Base-by-base conservation (phyloP, 345 rosid genomes). In the Hirschfeldia incana region DNA sequence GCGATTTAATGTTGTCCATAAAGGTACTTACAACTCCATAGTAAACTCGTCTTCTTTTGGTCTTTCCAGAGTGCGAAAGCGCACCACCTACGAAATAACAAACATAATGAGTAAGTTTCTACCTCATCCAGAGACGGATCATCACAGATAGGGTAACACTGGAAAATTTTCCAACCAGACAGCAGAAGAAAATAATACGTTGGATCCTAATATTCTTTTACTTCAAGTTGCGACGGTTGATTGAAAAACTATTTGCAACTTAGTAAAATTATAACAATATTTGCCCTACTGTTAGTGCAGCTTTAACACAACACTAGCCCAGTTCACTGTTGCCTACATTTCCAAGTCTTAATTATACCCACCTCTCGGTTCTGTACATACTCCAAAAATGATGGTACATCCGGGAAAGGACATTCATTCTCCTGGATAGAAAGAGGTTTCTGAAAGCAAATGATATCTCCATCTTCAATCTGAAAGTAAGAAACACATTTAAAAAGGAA, bases 351-450 rank as follows among this genome's bases (percentile, higher is more conserved):
- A 67, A 11, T 61, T 76, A 62, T 81, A 93, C 99, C 94, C 80
- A 93, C 99, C 94, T 93, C 98, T 28, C 98, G 97, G 81, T 93
- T 95, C 81, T 91, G 98, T 77, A 93, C 97, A 81, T 87, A 91
- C 79, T 90, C 99, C 86, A 95, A 82, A 88, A 86, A 93, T 10
- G 97, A 88, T 74, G 97, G 94, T 66, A 95, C 91, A 64, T 91
- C 86, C 21, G 94, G 97, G 84, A 90, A 91, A 29, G 75, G 84
- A 67, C 72, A 85, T 65, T 85, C 89, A 76, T 77, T 89, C 78
- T 86, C 92, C 76, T 80, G 76, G 79, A 86, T 87, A 63, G 87
- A 81, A 70, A 84, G 69, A 76, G 85, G 70, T 83, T 91, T 95
- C 87, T 95, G 99, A 86, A 86, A 95, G 87, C 98, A 95, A 65